Conservation (phyloP, 169 alveolate species). For the Cryptosporidium felis region DNA sequence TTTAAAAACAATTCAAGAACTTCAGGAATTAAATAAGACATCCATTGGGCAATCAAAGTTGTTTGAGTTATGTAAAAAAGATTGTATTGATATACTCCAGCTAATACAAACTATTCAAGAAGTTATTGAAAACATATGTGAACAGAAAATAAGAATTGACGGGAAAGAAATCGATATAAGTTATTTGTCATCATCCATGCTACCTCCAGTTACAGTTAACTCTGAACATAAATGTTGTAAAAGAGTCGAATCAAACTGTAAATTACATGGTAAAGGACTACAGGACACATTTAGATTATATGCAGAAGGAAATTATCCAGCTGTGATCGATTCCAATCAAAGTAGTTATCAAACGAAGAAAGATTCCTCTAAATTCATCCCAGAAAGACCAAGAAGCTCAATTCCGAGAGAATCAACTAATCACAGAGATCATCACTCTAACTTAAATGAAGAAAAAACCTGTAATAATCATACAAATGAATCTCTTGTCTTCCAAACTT, state of each 20-base stretch:
- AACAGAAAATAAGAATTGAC: conserved; percentile 56
- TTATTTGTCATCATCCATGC: background rate
- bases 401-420: conserved; percentile 42
- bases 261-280: conserved; percentile 64
- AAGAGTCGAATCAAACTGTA: conserved; percentile 20
- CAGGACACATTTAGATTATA: conserved; percentile 33
- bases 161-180: conserved; percentile 55
- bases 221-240: conserved; percentile 44
- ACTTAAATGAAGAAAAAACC: background rate
- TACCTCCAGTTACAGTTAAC: conserved; percentile 2
- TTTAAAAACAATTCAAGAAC: conserved; percentile 26
- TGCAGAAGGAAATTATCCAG: conserved; percentile 64
- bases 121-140: conserved; percentile 28
- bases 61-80: conserved; percentile 16
- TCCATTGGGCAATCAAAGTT: conserved; percentile 45
- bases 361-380: conserved; percentile 1
- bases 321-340: background rate
- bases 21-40: conserved; percentile 11
- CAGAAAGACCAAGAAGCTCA: conserved; percentile 68
- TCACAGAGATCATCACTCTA: background rate
- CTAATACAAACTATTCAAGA: conserved; percentile 26
- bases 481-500: background rate
- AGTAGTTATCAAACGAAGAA: background rate
- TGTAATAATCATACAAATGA: background rate
- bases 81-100: conserved; percentile 39